Base-by-base conservation (phyloP, 2,329 filamentous ascomycete genomes). In the Trichophaea hybrida region DNA sequence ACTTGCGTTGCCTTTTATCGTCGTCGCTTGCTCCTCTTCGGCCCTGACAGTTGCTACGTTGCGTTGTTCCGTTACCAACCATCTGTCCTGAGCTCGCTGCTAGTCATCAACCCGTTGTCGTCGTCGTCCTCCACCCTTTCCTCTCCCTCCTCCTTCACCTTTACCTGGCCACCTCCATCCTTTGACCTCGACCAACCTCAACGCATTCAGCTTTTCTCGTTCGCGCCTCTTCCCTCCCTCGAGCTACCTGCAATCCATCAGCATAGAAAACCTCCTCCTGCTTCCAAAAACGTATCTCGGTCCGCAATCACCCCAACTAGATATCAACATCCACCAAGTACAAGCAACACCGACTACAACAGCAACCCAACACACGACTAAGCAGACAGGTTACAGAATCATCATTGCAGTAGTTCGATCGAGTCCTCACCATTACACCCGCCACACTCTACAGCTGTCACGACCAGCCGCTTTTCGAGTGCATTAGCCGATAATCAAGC, bases 151-250 rank as follows among this genome's bases (percentile, higher is more conserved):
- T 52, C 46, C 46, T 54, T 57, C 62, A 58, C 61, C 59, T 51
- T 58, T 61, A 46, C 53, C 58, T 57, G 48, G 49, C 57, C 57
- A 56, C 58, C 62, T 52, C n/a, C 35, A 59, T 70, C 75, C 44
- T 24, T 49, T 17, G 74, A 72, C 71, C 69, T 72, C 72, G 68
- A 69, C 65, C 65, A 66, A 68, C 69, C 70, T 68, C 65, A 64
- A 68, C 69, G 70, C 72, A 64, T 68, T 69, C 68, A 68, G 66
- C 68, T 69, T 65, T 68, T 69, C 40, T 15, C 50, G 12, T 68
- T 57, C 32, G 10, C 10, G 15, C 13, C 10, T 12, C 44, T 4
- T 60, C 57, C 54, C 57, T 59, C 53, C 52, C 58, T 50, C 60
- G 59, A 64, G 59, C 53, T 56, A 57, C 61, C 63, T 65, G 63